These are phyloP conservation scores for Stemphylium vesicarium DNA, from an alignment of 2,329 filamentous ascomycete genomes.

Conservation along the genomic window DNA sequence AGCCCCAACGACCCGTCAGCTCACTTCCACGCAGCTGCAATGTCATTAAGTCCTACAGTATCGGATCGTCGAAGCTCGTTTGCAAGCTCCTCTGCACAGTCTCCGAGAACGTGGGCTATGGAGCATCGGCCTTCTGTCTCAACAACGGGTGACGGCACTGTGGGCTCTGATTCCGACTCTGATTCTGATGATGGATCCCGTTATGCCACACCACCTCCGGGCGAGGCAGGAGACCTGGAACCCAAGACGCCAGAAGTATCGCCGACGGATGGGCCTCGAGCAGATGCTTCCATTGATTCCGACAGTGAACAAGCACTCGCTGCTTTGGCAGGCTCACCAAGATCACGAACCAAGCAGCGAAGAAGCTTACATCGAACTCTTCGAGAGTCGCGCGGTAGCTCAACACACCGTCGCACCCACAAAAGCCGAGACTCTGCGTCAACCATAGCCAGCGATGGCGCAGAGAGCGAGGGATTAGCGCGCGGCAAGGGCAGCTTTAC, in stretches of 20 bases:
- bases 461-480: conserved; percentile 71
- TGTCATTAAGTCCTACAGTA: conserved; percentile 42
- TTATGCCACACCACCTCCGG: conserved; percentile 43
- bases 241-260: conserved; percentile 34
- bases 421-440: conserved; percentile 77
- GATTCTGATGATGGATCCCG: conserved; percentile 32
- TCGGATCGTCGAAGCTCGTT: conserved; percentile 42
- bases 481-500: conserved; percentile 89
- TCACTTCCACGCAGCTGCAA: conserved; percentile 38
- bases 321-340: conserved; percentile 46
- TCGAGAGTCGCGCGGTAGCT: conserved; percentile 74
- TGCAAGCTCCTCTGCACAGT: conserved; percentile 45
- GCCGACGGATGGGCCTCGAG: conserved; percentile 29
- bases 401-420: conserved; percentile 71
- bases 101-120: conserved; percentile 38
- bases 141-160: conserved; percentile 36
- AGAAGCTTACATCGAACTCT: conserved; percentile 89
- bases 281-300: conserved; percentile 37
- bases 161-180: conserved; percentile 30
- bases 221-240: conserved; percentile 28
- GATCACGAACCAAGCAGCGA: conserved; percentile 73
- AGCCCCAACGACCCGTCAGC: conserved; percentile 41
- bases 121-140: conserved; percentile 46
- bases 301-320: conserved; percentile 38
- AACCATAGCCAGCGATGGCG: conserved; percentile 58